phyloP scores from a whole-genome alignment of 106 monocot genomes.

The Hemerocallis citrina region DNA sequence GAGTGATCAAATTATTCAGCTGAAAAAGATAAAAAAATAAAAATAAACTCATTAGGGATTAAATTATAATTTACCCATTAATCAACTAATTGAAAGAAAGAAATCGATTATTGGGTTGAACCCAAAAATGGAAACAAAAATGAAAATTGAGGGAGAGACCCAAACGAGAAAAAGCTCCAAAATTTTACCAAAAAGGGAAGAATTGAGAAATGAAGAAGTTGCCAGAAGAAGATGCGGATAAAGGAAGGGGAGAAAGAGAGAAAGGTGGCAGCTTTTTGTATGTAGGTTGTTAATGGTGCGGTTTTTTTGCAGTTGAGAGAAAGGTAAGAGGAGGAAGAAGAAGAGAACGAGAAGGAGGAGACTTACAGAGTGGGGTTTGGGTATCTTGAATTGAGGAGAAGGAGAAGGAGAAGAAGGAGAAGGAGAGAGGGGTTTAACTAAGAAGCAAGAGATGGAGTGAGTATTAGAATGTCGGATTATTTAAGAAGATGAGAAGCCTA shows the following conservation, averaged over 20 bases:
- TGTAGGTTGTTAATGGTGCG: not conserved
- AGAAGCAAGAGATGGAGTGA: constrained; percentile 55
- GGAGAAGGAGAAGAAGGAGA: not conserved
- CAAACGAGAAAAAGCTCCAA: not conserved
- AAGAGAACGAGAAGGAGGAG: not conserved
- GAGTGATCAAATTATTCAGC: not conserved
- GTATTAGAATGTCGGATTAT: no score
- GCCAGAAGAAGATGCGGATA: constrained; percentile 1
- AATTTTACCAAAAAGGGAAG: not conserved
- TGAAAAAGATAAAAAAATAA: not conserved
- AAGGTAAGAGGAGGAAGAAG: not conserved
- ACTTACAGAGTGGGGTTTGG: constrained; percentile 13
- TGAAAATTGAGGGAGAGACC: not conserved
- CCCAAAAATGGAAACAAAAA: not conserved
- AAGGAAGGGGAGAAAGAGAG: not conserved
- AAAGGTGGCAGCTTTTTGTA: no score
- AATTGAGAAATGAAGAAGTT: not conserved
- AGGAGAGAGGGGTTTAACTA: not conserved
- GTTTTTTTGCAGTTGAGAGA: not conserved
- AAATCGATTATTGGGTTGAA: no score
- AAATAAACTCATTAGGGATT: not conserved
- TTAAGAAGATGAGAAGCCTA: no score
- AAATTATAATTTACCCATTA: no score
- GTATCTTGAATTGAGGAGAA: constrained; percentile 9
- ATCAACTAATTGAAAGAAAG: no score